Conservation (phyloP, 1,139 yeast genomes). For the Schwanniomyces etchellsii region DNA sequence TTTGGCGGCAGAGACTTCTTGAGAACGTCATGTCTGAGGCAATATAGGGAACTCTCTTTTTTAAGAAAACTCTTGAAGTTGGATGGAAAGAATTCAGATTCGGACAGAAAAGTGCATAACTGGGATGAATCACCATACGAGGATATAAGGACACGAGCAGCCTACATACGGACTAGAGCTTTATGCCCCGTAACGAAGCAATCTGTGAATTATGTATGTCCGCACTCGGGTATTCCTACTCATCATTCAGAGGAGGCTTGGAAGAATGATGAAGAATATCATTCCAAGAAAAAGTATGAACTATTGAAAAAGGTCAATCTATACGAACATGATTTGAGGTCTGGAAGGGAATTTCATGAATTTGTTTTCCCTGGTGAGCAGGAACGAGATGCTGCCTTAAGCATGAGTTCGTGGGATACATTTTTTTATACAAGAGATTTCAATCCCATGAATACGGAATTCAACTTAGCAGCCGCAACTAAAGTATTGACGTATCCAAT, state of each 20-base stretch:
- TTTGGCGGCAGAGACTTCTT: background rate
- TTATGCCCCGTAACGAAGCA: constrained; percentile 85
- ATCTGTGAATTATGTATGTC: constrained; percentile 83
- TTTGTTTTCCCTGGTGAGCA: constrained; percentile 86
- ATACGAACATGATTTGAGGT: constrained; percentile 90
- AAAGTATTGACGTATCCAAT: constrained; percentile 91
- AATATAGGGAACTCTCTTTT: constrained; percentile 25
- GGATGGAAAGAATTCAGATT: constrained; percentile 17
- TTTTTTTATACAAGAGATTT: constrained; percentile 90
- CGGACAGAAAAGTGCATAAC: constrained; percentile 12
- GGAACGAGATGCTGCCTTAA: constrained; percentile 70
- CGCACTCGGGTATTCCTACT: constrained; percentile 92
- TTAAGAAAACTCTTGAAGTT: constrained; percentile 35
- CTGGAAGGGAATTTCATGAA: constrained; percentile 92
- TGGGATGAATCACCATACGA: constrained; percentile 94
- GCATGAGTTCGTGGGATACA: constrained; percentile 85
- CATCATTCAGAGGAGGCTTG: constrained; percentile 90
- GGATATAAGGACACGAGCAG: constrained; percentile 87
- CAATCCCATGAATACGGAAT: constrained; percentile 94
- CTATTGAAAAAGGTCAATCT: constrained; percentile 79
- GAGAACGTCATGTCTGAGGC: constrained; percentile 1
- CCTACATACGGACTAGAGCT: constrained; percentile 80
- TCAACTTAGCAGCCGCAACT: constrained; percentile 91
- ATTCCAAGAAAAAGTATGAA: constrained; percentile 59
- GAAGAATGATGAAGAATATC: constrained; percentile 75